These are phyloP conservation scores for Aspergillus sclerotioniger DNA, from an alignment of 495 filamentous ascomycete genomes.

Conservation along the genomic window DNA sequence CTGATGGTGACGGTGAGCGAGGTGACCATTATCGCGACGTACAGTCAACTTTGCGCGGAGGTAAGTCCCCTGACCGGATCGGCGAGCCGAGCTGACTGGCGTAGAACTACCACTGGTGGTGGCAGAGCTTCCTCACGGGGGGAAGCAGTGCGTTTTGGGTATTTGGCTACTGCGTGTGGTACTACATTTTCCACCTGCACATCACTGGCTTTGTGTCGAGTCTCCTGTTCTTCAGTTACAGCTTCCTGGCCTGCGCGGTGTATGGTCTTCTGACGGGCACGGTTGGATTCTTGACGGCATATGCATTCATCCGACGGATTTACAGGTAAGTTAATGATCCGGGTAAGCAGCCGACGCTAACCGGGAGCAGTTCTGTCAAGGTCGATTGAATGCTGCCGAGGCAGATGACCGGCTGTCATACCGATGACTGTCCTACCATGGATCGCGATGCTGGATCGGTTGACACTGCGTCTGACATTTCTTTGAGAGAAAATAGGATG, in stretches of 20 bases:
- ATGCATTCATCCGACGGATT: slow-evolving; percentile 85
- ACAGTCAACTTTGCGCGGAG: slow-evolving; percentile 80
- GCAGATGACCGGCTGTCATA: background rate
- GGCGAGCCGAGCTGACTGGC: slow-evolving; percentile 16
- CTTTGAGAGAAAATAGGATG: background rate
- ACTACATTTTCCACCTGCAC: slow-evolving; percentile 79
- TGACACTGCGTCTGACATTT: background rate
- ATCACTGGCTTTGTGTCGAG: slow-evolving; percentile 79
- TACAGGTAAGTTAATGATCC: slow-evolving; percentile 62
- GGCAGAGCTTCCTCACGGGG: slow-evolving; percentile 85
- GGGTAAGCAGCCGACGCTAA: slow-evolving; percentile 6
- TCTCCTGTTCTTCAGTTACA: slow-evolving; percentile 86
- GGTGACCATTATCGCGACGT: slow-evolving; percentile 86
- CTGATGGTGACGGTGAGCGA: slow-evolving; percentile 78
- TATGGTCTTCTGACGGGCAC: slow-evolving; percentile 86
- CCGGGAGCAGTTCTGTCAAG: slow-evolving; percentile 38
- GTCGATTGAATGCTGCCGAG: slow-evolving; percentile 35
- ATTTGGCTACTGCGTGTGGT: slow-evolving; percentile 83
- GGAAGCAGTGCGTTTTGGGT: slow-evolving; percentile 81
- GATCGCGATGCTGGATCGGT: background rate
- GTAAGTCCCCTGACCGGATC: slow-evolving; percentile 30
- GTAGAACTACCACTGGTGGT: slow-evolving; percentile 94
- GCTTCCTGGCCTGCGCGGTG: slow-evolving; percentile 73
- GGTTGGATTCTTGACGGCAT: slow-evolving; percentile 83
- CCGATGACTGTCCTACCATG: no score